These are phyloP conservation scores for Phragmites australis DNA, from an alignment of 176 grass and related monocot species.

Conservation along the genomic window DNA sequence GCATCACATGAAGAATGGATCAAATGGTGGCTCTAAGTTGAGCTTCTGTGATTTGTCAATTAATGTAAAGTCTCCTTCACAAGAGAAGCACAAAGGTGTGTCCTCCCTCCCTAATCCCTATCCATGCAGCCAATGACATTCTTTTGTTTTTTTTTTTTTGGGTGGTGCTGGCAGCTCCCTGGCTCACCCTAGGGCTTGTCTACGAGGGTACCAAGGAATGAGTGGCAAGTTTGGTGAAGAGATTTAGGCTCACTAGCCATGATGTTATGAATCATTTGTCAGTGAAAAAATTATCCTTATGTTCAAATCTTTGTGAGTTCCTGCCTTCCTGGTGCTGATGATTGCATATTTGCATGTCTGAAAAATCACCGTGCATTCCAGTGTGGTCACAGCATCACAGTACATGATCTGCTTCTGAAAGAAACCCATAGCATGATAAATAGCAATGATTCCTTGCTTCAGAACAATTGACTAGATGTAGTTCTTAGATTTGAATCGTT, in stretches of 20 bases:
- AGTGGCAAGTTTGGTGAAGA: conserved; percentile 37
- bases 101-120: not conserved
- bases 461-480: conserved; percentile 18
- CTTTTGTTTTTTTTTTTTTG: not conserved
- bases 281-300: not conserved
- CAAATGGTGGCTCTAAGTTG: conserved; percentile 14
- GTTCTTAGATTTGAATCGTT: conserved; percentile 22
- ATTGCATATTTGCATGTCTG: conserved; percentile 36
- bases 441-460: conserved; percentile 36
- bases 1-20: conserved; percentile 35
- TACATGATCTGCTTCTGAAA: conserved; percentile 35
- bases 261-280: conserved; percentile 20
- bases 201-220: conserved; percentile 20
- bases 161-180: conserved; percentile 27
- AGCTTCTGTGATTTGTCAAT: conserved; percentile 27
- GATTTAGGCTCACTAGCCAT: conserved; percentile 20
- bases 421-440: conserved; percentile 25
- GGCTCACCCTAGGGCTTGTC: conserved; percentile 34
- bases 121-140: conserved; percentile 12
- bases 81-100: conserved; percentile 20
- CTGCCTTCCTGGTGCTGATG: conserved; percentile 1
- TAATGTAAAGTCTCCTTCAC: conserved; percentile 18
- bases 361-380: conserved; percentile 15
- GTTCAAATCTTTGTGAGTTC: not conserved
- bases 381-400: conserved; percentile 28